Evolutionary conservation across 306 rosid genomes (phyloP), one percentile per base, ranked within the genome.

Genomic region (Malus sieversii): DNA sequence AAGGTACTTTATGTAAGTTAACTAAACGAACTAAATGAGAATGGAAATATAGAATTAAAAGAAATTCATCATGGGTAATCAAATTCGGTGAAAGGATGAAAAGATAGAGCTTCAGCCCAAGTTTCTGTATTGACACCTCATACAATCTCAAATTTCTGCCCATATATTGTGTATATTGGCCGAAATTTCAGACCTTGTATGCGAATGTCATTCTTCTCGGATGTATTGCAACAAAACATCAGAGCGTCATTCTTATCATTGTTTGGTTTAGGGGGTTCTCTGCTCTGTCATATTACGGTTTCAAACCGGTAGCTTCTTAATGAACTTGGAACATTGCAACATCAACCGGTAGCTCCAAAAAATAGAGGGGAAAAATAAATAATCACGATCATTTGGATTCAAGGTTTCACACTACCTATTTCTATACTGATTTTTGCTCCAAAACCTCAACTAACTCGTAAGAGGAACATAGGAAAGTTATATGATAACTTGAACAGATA

Each of bases 401-500:
- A 29, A 20, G 16, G 5, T 10, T 66, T 57, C 44, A 30, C 10
- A 60, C 15, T 48, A 10, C n/a, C 30, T 11, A 22, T n/a, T n/a
- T 23, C 73, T 27, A 8, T 2, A n/a, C 38, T 33, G 19, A 9
- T 60, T 66, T 44, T 42, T 18, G 44, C 25, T 63, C 65, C 53
- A 70, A 65, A 53, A 68, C 40, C 22, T 70, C 27, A 55, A 66
- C 11, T 27, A 62, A 75, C 63, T 38, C 55, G 19, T 8, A 51
- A 33, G 76, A 45, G 45, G 71, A 53, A 62, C 20, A 48, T 20
- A 30, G 30, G 61, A 75, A 74, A 62, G 71, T 63, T 66, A 35
- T 15, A 53, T 3, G 53, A 59, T 67, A 52, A 63, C 72, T 72
- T 15, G 48, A 35, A 14, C 1, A 73, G 83, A n/a, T 89, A 95